Percentiles rank a stretch among this genome's conserved stretches.
Evolutionary conservation across 2,329 filamentous ascomycete genomes (phyloP).

Genomic region (Cladosporium austrohemisphaericum): DNA sequence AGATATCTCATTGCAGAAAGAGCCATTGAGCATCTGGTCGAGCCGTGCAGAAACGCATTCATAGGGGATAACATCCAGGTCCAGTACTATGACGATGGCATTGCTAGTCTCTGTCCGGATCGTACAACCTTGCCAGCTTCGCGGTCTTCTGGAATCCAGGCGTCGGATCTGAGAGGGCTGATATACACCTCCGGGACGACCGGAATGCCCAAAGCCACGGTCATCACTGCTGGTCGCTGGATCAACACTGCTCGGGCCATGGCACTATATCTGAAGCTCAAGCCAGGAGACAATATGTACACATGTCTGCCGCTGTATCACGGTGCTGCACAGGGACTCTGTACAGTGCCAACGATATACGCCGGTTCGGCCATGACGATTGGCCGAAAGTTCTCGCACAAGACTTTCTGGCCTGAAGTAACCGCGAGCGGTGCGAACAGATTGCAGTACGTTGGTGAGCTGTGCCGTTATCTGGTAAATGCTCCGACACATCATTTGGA

Average conservation of each 20-base stretch:
- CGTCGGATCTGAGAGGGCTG: slow-evolving; percentile 59
- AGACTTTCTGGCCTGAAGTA: slow-evolving; percentile 72
- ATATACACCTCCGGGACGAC: slow-evolving; percentile 85
- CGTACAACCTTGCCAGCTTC: slow-evolving; percentile 24
- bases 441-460: slow-evolving; percentile 84
- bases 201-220: slow-evolving; percentile 26
- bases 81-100: slow-evolving; percentile 26
- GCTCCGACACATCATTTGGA: slow-evolving; percentile 64
- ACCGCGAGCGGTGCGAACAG: slow-evolving; percentile 64
- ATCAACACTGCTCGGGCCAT: slow-evolving; percentile 56
- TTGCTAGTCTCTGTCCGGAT: slow-evolving; percentile 19
- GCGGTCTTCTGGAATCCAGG: slow-evolving; percentile 17
- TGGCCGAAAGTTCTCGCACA: slow-evolving; percentile 74
- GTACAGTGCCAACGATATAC: slow-evolving; percentile 53
- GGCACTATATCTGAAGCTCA: slow-evolving; percentile 55
- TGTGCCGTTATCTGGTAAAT: slow-evolving; percentile 73
- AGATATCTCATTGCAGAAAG: slow-evolving; percentile 27
- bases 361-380: slow-evolving; percentile 65
- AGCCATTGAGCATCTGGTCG: slow-evolving; percentile 23
- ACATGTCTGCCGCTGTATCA: slow-evolving; percentile 80
- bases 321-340: slow-evolving; percentile 67
- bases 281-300: slow-evolving; percentile 51
- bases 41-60: slow-evolving; percentile 24
- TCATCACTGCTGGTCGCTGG: slow-evolving; percentile 23
- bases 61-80: slow-evolving; percentile 20